Conservation (phyloP, 139 green algal species). For the Ettlia oleoabundans region DNA sequence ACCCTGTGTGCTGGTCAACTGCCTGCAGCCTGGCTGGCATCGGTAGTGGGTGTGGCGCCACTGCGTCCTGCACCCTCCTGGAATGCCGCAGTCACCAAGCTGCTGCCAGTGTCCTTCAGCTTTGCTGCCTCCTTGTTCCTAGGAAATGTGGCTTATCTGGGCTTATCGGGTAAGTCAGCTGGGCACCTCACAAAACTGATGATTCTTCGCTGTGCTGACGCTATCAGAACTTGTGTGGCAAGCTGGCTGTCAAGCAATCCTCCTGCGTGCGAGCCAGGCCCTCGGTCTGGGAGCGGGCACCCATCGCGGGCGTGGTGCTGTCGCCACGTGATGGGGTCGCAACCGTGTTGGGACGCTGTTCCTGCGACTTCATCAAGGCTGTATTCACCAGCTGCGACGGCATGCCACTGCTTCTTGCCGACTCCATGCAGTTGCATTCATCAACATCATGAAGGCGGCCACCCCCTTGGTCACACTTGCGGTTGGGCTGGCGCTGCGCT, state of each 20-base stretch:
- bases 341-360: too few relatives aligned
- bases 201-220: too few relatives aligned
- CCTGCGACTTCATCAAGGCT: too few relatives aligned
- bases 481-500: conserved; percentile 25
- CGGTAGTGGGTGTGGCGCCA: not conserved
- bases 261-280: too few relatives aligned
- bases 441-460: conserved; percentile 58
- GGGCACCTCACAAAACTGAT: not conserved
- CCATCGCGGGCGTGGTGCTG: too few relatives aligned
- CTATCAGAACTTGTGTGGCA: not conserved
- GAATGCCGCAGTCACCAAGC: not conserved
- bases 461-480: conserved; percentile 51
- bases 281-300: too few relatives aligned
- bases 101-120: conserved; percentile 35
- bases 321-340: too few relatives aligned
- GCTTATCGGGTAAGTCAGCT: conserved; percentile 33
- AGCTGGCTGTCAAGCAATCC: not conserved
- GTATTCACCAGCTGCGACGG: too few relatives aligned
- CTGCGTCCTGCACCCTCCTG: conserved; percentile 1
- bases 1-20: not conserved
- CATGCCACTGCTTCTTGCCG: not conserved
- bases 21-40: not conserved
- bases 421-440: conserved; percentile 51
- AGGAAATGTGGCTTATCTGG: conserved; percentile 54
- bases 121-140: conserved; percentile 46